Conservation (phyloP, 2,329 filamentous ascomycete genomes). For the Helminthosporium solani region DNA sequence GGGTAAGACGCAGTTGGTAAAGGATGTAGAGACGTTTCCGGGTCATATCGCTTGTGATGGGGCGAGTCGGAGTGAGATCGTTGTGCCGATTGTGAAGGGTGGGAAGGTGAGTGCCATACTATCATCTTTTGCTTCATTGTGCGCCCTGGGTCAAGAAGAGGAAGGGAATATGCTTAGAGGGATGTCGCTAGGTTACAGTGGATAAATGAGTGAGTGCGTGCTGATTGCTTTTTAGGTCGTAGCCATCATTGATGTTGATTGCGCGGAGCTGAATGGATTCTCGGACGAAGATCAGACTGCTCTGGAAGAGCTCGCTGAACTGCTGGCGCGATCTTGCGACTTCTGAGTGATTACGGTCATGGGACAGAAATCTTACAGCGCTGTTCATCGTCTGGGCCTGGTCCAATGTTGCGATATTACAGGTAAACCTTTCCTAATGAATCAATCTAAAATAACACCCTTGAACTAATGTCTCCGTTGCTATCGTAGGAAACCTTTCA, state of each 20-base stretch:
- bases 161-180: neutral
- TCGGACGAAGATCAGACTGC: slow-evolving; percentile 65
- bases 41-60: slow-evolving; percentile 82
- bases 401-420: too few relatives aligned
- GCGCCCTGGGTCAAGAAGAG: neutral
- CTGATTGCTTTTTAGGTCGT: slow-evolving; percentile 51
- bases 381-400: too few relatives aligned
- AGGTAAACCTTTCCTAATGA: too few relatives aligned
- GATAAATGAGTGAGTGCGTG: neutral
- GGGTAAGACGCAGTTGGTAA: slow-evolving; percentile 62
- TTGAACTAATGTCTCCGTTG: too few relatives aligned
- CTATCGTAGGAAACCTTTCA: too few relatives aligned
- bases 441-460: too few relatives aligned
- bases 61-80: slow-evolving; percentile 75
- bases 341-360: slow-evolving; percentile 14
- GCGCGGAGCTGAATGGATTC: slow-evolving; percentile 66
- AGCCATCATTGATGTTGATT: slow-evolving; percentile 80
- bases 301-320: slow-evolving; percentile 60
- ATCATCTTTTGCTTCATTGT: neutral
- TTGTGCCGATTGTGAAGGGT: slow-evolving; percentile 67
- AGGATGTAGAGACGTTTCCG: slow-evolving; percentile 71
- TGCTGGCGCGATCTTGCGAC: slow-evolving; percentile 38
- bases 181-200: neutral
- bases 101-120: slow-evolving; percentile 45
- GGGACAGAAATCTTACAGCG: too few relatives aligned